These are phyloP conservation scores for Lentinula lateritia DNA, from an alignment of 768 basidiomycete species.

Conservation along the genomic window DNA sequence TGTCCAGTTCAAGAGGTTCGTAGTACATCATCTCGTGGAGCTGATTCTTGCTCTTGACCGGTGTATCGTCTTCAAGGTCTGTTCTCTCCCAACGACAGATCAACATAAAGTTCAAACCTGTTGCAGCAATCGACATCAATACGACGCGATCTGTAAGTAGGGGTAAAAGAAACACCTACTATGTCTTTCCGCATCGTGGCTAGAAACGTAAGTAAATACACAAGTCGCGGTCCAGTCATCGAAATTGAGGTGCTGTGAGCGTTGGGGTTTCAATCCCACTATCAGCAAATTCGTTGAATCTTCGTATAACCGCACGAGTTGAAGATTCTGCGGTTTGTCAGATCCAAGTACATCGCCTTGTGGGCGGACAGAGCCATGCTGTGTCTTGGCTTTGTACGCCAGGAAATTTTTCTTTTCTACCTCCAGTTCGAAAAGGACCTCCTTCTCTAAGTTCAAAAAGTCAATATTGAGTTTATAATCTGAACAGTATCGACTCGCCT, in stretches of 20 bases:
- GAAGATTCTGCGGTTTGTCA: constrained; percentile 53
- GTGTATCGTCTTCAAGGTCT: constrained; percentile 21
- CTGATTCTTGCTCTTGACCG: constrained; percentile 29
- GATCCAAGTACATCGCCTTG: constrained; percentile 26
- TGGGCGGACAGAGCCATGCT: constrained; percentile 29
- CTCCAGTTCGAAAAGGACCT: constrained; percentile 59
- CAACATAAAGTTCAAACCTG: constrained; percentile 60
- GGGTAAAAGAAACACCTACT: constrained; percentile 22
- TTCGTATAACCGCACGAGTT: constrained; percentile 74
- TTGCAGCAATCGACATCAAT: background rate
- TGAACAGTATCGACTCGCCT: constrained; percentile 33
- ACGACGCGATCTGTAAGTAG: constrained; percentile 5
- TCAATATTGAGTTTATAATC: constrained; percentile 1
- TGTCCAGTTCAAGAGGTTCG: constrained; percentile 58
- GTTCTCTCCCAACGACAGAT: constrained; percentile 39
- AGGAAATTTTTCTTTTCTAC: constrained; percentile 48
- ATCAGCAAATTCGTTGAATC: constrained; percentile 80
- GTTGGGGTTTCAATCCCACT: constrained; percentile 44
- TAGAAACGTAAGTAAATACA: constrained; percentile 52
- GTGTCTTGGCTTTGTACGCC: constrained; percentile 31
- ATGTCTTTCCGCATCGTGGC: constrained; percentile 23
- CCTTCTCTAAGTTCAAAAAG: constrained; percentile 33
- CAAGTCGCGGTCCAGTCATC: constrained; percentile 66
- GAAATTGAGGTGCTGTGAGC: constrained; percentile 29
- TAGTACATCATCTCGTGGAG: constrained; percentile 51